Conservation (phyloP, 257 asterid species). For the Petrea volubilis region DNA sequence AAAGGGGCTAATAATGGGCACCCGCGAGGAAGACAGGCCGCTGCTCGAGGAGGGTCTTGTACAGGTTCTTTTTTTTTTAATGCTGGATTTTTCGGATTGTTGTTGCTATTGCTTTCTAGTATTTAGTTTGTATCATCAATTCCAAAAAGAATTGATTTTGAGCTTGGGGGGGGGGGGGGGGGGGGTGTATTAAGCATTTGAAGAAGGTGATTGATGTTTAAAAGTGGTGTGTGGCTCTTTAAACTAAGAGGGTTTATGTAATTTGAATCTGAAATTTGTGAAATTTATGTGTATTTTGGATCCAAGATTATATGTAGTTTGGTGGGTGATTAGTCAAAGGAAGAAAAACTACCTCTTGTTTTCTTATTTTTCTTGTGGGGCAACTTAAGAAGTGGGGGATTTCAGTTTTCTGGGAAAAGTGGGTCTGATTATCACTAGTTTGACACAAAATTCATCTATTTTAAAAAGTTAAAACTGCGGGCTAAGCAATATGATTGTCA, state of each 20-base stretch:
- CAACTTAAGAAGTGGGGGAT: background rate
- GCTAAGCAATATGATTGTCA: conserved; percentile 1
- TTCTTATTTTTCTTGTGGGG: background rate
- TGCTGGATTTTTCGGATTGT: background rate
- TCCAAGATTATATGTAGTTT: background rate
- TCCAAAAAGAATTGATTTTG: background rate
- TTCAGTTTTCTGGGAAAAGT: background rate
- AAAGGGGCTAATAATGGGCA: conserved; percentile 43
- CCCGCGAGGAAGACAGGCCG: conserved; percentile 59
- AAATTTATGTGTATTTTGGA: background rate
- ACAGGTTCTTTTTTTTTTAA: conserved; percentile 40
- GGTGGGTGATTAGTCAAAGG: background rate
- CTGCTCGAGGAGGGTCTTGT: conserved; percentile 61
- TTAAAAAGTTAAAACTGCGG: background rate
- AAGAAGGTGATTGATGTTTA: background rate
- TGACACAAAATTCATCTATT: background rate
- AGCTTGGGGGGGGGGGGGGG: background rate
- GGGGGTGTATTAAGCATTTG: background rate
- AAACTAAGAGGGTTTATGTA: conserved; percentile 2
- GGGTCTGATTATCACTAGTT: background rate
- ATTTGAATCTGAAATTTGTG: conserved; percentile 19
- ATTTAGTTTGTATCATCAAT: background rate
- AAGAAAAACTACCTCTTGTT: background rate
- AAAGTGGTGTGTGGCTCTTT: background rate
- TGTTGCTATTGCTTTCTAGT: background rate